These are phyloP conservation scores for Paratinospora sagittata DNA, from an alignment of 164 flowering plant species.

Conservation along the genomic window DNA sequence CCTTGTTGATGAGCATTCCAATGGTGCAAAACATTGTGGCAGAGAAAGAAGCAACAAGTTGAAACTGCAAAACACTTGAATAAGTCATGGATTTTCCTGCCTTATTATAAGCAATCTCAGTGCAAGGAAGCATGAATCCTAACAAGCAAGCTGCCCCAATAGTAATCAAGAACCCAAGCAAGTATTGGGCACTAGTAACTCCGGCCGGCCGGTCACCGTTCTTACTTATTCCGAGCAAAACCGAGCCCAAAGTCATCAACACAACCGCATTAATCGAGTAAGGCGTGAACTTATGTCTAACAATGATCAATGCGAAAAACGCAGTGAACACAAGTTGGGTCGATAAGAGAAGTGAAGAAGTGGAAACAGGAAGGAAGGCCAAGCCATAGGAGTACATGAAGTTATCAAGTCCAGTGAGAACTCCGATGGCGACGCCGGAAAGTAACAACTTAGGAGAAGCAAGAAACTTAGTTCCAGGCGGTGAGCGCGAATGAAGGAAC, in stretches of 20 bases:
- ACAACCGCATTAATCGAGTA: slow-evolving; percentile 9
- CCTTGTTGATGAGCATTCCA: slow-evolving; percentile 23
- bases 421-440: slow-evolving; percentile 11
- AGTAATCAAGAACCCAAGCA: slow-evolving; percentile 7
- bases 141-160: background rate
- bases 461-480: background rate
- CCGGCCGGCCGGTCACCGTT: slow-evolving; percentile 4
- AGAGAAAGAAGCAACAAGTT: slow-evolving; percentile 7
- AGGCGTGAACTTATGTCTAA: slow-evolving; percentile 12
- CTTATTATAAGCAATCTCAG: slow-evolving; percentile 4
- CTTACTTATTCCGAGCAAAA: slow-evolving; percentile 10
- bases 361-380: slow-evolving; percentile 22
- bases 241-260: slow-evolving; percentile 9
- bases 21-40: slow-evolving; percentile 17
- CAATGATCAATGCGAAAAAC: slow-evolving; percentile 9
- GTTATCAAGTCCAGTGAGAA: slow-evolving; percentile 17
- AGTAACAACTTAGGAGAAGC: slow-evolving; percentile 12
- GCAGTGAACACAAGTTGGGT: slow-evolving; percentile 17
- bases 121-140: slow-evolving; percentile 9
- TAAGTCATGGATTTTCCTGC: background rate
- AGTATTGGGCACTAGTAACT: slow-evolving; percentile 7
- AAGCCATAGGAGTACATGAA: slow-evolving; percentile 20
- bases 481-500: background rate
- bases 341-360: slow-evolving; percentile 20
- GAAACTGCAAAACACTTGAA: slow-evolving; percentile 17